Evolutionary conservation across 371 early-diverging fungal species (phyloP).

Genomic region (Catenaria anguillulae): DNA sequence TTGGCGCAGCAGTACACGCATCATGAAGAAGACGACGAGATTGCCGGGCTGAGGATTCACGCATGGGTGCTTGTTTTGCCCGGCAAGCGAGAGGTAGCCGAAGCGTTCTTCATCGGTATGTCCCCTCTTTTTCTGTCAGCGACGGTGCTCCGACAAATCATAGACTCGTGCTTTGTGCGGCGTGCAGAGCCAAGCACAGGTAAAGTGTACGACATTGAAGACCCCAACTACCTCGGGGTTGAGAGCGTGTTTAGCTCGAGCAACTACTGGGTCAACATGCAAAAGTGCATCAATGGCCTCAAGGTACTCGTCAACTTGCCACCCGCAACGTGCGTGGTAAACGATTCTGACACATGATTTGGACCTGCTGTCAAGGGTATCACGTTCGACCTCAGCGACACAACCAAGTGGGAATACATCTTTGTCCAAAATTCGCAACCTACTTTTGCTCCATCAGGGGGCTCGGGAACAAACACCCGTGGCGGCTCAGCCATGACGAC

Average conservation of each 20-base stretch:
- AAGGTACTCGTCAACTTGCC: too few relatives aligned
- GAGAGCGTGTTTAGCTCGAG: conserved; percentile 32
- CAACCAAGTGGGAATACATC: conserved; percentile 40
- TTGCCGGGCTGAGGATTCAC: conserved; percentile 33
- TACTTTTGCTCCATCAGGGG: neutral
- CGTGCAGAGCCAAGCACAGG: conserved; percentile 29
- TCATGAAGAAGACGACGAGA: conserved; percentile 27
- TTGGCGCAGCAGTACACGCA: neutral
- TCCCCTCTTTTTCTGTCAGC: neutral
- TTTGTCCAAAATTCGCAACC: conserved; percentile 32
- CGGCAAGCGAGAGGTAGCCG: conserved; percentile 35
- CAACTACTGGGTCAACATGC: conserved; percentile 47
- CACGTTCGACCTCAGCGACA: conserved; percentile 37
- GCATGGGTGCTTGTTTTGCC: conserved; percentile 37
- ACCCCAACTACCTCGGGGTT: conserved; percentile 33
- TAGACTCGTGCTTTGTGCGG: neutral
- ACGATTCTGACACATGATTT: too few relatives aligned
- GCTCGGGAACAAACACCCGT: too few relatives aligned
- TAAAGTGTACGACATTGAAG: conserved; percentile 21
- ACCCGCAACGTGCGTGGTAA: too few relatives aligned
- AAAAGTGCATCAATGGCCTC: conserved; percentile 35
- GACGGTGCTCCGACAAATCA: too few relatives aligned
- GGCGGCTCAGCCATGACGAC: too few relatives aligned
- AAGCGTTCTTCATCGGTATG: conserved; percentile 34
- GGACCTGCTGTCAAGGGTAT: too few relatives aligned